phyloP scores from a whole-genome alignment of 2,329 filamentous ascomycete species.

The Didymella arachidicola region DNA sequence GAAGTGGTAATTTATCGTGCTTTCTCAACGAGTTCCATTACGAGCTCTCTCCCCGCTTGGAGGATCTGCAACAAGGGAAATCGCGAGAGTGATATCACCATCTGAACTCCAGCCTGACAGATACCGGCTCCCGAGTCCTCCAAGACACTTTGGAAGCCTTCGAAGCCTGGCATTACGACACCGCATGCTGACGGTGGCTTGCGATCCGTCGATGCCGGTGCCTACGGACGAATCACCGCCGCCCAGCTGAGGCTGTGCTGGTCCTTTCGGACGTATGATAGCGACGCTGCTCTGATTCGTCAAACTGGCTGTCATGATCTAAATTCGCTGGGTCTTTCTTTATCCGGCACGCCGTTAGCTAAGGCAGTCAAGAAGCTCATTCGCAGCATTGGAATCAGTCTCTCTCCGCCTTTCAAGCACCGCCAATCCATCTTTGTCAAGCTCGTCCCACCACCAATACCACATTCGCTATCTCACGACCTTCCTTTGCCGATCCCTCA shows the following conservation, averaged over 20 bases:
- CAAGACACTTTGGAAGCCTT: slow-evolving; percentile 15
- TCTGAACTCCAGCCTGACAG: slow-evolving; percentile 1
- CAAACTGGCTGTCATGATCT: not conserved
- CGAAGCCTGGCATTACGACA: slow-evolving; percentile 28
- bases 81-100: not conserved
- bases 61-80: not conserved
- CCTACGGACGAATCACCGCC: slow-evolving; percentile 22
- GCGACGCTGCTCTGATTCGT: slow-evolving; percentile 10
- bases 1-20: slow-evolving; percentile 14
- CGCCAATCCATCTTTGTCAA: not conserved
- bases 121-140: not conserved
- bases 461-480: not conserved
- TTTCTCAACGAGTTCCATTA: slow-evolving; percentile 1
- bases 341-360: not conserved
- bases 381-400: not conserved
- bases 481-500: slow-evolving; percentile 1
- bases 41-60: not conserved
- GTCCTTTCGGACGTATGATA: slow-evolving; percentile 4
- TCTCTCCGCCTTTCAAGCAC: not conserved
- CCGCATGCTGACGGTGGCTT: slow-evolving; percentile 23
- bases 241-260: slow-evolving; percentile 19
- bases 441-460: not conserved
- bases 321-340: not conserved
- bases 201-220: slow-evolving; percentile 23
- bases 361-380: not conserved